Conservation (phyloP, 352 stramenopile species). For the Phytopythium montanum region DNA sequence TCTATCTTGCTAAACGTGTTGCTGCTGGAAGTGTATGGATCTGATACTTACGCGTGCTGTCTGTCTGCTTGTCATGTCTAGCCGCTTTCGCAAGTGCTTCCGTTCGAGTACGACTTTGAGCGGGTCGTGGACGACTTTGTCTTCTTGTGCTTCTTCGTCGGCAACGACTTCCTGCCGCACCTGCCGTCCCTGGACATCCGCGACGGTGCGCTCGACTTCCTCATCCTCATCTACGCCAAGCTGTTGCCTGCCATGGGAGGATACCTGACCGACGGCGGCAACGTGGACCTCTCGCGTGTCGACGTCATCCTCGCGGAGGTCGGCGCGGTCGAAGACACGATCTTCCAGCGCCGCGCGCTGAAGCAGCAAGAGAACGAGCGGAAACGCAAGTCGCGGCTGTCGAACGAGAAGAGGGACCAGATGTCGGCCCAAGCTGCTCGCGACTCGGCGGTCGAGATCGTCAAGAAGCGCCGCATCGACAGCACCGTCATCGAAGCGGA, state of each 20-base stretch:
- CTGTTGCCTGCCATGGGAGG: constrained; percentile 79
- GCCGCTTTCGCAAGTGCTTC: constrained; percentile 64
- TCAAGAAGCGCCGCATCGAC: constrained; percentile 74
- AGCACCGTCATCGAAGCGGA: constrained; percentile 58
- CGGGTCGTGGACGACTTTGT: constrained; percentile 99
- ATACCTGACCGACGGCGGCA: constrained; percentile 95
- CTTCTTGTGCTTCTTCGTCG: constrained; percentile 99
- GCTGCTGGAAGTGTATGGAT: not conserved
- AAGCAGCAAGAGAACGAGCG: constrained; percentile 86
- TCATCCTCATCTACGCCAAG: constrained; percentile 97
- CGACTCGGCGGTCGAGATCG: constrained; percentile 68
- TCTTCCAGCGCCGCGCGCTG: constrained; percentile 86
- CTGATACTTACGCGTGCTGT: not conserved
- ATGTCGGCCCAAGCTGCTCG: constrained; percentile 54
- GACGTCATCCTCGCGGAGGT: constrained; percentile 97
- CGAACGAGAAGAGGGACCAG: constrained; percentile 71
- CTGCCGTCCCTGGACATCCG: constrained; percentile 98
- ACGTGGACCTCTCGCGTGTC: constrained; percentile 93
- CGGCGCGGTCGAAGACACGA: constrained; percentile 94
- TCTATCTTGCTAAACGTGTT: not conserved
- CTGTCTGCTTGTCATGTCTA: constrained; percentile 17
- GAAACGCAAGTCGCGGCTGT: constrained; percentile 57
- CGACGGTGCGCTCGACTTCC: constrained; percentile 97
- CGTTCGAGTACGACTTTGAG: constrained; percentile 97
- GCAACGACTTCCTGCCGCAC: constrained; percentile 99